Evolutionary conservation across 2,329 filamentous ascomycete species (phyloP).

Genomic region (Esteya vermicola): DNA sequence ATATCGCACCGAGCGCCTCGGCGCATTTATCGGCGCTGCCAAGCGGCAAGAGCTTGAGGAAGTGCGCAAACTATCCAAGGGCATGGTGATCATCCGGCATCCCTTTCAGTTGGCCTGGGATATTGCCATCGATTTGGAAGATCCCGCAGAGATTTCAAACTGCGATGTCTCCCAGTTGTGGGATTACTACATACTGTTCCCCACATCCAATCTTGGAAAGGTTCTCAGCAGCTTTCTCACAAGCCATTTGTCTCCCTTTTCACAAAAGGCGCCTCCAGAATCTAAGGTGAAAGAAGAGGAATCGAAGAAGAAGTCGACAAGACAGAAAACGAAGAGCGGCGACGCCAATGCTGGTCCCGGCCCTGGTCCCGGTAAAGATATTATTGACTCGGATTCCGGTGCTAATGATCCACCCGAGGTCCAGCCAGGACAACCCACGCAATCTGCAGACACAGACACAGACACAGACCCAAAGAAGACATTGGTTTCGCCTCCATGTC

Average conservation of each 20-base stretch:
- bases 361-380: no score
- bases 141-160: slow-evolving; percentile 57
- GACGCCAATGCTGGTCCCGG: no score
- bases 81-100: slow-evolving; percentile 94
- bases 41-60: slow-evolving; percentile 60
- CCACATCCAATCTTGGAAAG: slow-evolving; percentile 67
- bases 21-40: slow-evolving; percentile 48
- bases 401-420: no score
- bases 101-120: slow-evolving; percentile 85
- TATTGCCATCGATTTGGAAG: slow-evolving; percentile 78
- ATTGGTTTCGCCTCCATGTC: slow-evolving; percentile 7
- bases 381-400: no score
- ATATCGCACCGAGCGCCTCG: slow-evolving; percentile 64
- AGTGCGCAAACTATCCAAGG: slow-evolving; percentile 64
- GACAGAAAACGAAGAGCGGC: slow-evolving; percentile 21
- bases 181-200: slow-evolving; percentile 73
- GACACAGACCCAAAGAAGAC: slow-evolving; percentile 33
- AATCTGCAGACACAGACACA: slow-evolving; percentile 24
- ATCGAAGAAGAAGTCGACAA: slow-evolving; percentile 1
- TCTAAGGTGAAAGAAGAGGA: slow-evolving; percentile 9
- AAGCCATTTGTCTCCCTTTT: slow-evolving; percentile 75
- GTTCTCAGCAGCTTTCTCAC: slow-evolving; percentile 70
- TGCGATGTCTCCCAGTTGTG: slow-evolving; percentile 67
- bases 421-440: background rate
- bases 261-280: slow-evolving; percentile 17